Evolutionary conservation across 768 basidiomycete species (phyloP).

Genomic region (Tephrocybe sp.): DNA sequence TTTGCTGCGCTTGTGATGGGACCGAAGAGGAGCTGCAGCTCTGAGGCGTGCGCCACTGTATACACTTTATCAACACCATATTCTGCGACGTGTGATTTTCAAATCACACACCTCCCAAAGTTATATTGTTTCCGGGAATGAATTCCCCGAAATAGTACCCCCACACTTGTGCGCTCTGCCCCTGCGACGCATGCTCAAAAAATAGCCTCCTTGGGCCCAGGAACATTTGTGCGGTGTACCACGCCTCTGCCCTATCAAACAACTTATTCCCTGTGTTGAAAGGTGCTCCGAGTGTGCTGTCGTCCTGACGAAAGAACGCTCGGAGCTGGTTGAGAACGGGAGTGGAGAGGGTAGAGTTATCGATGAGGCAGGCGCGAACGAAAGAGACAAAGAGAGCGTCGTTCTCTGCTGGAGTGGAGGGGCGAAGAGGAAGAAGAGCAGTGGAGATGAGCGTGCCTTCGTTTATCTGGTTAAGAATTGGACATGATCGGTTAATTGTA

Average conservation of each 20-base stretch:
- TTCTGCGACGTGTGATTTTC: too few relatives aligned
- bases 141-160: conserved; percentile 59
- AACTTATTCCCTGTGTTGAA: conserved; percentile 62
- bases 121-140: conserved; percentile 50
- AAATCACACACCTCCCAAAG: conserved; percentile 43
- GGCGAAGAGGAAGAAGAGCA: conserved; percentile 31
- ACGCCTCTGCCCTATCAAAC: conserved; percentile 54
- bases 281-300: conserved; percentile 43
- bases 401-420: conserved; percentile 35
- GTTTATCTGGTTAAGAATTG: conserved; percentile 38
- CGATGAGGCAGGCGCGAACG: conserved; percentile 50
- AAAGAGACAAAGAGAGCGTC: conserved; percentile 45
- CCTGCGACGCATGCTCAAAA: conserved; percentile 44
- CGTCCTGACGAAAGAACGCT: conserved; percentile 46
- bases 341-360: conserved; percentile 46
- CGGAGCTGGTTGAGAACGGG: conserved; percentile 41
- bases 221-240: conserved; percentile 62
- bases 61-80: not conserved
- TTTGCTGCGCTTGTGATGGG: conserved; percentile 37
- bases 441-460: conserved; percentile 50
- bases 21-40: conserved; percentile 49
- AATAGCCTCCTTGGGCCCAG: conserved; percentile 50
- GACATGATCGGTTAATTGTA: conserved; percentile 21
- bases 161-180: conserved; percentile 42
- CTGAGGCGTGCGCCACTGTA: conserved; percentile 50